A percentile compares a stretch with the other conserved stretches of the same genome.
Evolutionary conservation across 1,139 yeast species (phyloP).

Genomic region (Candida smagusa): DNA sequence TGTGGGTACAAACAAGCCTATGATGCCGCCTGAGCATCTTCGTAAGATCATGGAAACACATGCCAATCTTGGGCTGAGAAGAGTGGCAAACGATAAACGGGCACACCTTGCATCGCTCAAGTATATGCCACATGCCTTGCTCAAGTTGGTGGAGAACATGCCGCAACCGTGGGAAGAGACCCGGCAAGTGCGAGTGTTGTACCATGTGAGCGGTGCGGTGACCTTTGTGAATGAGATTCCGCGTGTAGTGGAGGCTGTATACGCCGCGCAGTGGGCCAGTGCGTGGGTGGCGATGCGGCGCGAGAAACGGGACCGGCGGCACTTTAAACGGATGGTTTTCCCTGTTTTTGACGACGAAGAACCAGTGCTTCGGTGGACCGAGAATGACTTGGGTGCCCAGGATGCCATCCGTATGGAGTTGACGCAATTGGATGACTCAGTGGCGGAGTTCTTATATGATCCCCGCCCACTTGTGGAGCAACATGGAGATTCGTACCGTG

Average conservation of each 20-base stretch:
- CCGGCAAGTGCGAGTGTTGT: constrained; percentile 82
- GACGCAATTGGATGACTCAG: constrained; percentile 58
- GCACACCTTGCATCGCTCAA: constrained; percentile 89
- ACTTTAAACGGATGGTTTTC: constrained; percentile 85
- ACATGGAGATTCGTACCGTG: constrained; percentile 68
- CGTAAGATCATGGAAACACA: constrained; percentile 82
- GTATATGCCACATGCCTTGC: constrained; percentile 92
- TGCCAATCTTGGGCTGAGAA: constrained; percentile 78
- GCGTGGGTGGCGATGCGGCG: constrained; percentile 91
- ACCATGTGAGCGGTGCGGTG: constrained; percentile 91
- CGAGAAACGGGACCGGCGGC: constrained; percentile 86
- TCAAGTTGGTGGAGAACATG: constrained; percentile 89
- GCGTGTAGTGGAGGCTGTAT: constrained; percentile 87
- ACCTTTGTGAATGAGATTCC: constrained; percentile 94
- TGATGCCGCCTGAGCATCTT: constrained; percentile 93
- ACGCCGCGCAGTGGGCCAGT: constrained; percentile 93
- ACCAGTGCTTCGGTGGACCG: constrained; percentile 82
- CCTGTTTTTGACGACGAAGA: constrained; percentile 99
- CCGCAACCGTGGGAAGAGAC: constrained; percentile 98
- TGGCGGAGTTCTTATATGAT: constrained; percentile 79
- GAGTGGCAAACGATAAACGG: constrained; percentile 82
- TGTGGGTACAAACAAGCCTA: constrained; percentile 63
- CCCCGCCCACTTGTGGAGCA: constrained; percentile 69
- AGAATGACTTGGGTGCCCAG: constrained; percentile 65
- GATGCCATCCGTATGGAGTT: constrained; percentile 67